Percentiles rank a stretch among this genome's conserved stretches.
phyloP scores from a whole-genome alignment of 768 basidiomycete species.

The Termitomyces sp. region DNA sequence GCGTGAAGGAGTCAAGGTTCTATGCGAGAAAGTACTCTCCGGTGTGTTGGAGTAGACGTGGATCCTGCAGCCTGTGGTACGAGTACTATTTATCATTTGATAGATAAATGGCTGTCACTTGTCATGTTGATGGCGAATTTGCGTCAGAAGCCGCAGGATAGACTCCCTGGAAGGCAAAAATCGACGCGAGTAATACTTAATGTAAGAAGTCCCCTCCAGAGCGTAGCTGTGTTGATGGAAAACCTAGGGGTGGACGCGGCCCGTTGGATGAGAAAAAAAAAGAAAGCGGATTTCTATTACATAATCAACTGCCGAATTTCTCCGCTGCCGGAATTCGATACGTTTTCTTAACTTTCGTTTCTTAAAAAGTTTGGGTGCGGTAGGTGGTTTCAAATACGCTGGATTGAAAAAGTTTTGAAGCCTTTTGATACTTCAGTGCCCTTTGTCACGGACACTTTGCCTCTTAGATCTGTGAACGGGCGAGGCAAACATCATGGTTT shows the following conservation, averaged over 20 bases:
- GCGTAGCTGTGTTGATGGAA: neutral
- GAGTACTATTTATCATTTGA: neutral
- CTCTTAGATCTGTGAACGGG: slow-evolving; percentile 23
- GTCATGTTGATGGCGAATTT: neutral
- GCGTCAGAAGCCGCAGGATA: neutral
- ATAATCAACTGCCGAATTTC: slow-evolving; percentile 41
- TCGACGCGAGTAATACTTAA: neutral
- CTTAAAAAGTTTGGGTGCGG: slow-evolving; percentile 30
- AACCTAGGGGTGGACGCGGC: neutral
- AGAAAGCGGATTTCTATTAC: slow-evolving; percentile 18
- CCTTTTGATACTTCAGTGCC: neutral
- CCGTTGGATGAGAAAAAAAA: neutral
- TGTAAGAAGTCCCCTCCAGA: neutral
- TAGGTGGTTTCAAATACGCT: slow-evolving; percentile 1
- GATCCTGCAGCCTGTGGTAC: neutral
- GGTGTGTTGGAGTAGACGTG: neutral
- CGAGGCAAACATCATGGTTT: slow-evolving; percentile 49
- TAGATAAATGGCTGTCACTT: neutral
- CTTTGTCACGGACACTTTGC: slow-evolving; percentile 17
- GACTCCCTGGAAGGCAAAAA: too few relatives aligned
- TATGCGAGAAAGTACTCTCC: neutral
- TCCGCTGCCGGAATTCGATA: slow-evolving; percentile 27
- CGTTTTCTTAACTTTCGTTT: slow-evolving; percentile 23
- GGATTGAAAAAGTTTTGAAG: neutral
- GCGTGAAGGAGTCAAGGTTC: neutral